Base-by-base conservation (phyloP, 2,329 filamentous ascomycete species). In the Decorospora gaudefroyi region DNA sequence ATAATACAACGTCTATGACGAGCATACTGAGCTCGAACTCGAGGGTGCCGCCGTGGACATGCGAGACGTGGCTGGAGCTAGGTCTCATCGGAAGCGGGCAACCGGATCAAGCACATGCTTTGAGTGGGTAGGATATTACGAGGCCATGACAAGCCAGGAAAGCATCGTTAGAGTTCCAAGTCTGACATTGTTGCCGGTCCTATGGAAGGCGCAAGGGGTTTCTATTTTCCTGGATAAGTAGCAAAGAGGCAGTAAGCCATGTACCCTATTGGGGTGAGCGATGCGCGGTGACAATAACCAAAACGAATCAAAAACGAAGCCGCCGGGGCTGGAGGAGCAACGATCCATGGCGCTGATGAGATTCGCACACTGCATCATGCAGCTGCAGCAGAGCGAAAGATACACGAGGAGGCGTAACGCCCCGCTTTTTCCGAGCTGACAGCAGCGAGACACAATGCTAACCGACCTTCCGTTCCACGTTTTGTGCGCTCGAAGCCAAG, bases 401-500 rank as follows among this genome's bases (percentile, higher is more conserved):
- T 46, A 49, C 29, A 48, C 43, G 41, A 44, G 46, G 21, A 37
- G 27, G 42, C 34, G 22, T n/a, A n/a, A 26, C 30, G 46, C 44
- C 49, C 51, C 43, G 43, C 50, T 52, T 48, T 49, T 46, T 32
- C 31, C 38, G 34, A 13, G 35, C 44, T 45, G 43, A 51, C 47
- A 46, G 49, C 43, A 53, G 36, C 45, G 33, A 55, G 30, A 54
- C 48, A 50, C 33, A 29, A 32, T 51, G 35, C 46, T 50, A 54
- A 49, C 42, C 46, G 43, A 47, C 50, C 37, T 46, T 54, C 49
- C 49, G 56, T 46, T 54, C 49, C 49, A 57, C 49, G 51, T 49
- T 57, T 46, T 50, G 28, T 39, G 41, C 22, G 23, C 32, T 41
- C 30, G 31, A 36, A 19, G 28, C 33, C 39, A 46, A 42, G 37